Conservation (phyloP, 1,139 yeast species). For the Blastobotrys illinoisensis region DNA sequence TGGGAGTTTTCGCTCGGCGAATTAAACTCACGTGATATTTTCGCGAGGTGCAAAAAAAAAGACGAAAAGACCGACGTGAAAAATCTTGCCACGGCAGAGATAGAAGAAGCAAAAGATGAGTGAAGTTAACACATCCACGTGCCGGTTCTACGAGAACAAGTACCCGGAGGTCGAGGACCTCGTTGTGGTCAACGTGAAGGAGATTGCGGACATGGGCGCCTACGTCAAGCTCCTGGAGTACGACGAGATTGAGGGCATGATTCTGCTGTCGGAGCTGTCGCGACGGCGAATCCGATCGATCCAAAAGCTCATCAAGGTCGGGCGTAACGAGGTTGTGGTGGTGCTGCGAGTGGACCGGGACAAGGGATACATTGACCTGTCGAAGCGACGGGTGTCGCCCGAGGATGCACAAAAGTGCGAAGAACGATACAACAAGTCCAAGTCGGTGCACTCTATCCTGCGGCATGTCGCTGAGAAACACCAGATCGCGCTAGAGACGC, state of each 20-base stretch:
- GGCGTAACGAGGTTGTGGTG: constrained; percentile 97
- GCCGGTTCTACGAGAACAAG: constrained; percentile 96
- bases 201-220: constrained; percentile 97
- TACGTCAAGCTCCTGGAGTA: constrained; percentile 93
- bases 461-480: constrained; percentile 98
- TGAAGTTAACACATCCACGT: constrained; percentile 64
- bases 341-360: constrained; percentile 99
- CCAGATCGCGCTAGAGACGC: constrained; percentile 74
- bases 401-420: constrained; percentile 97
- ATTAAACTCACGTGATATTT: constrained; percentile 1
- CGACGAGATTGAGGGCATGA: constrained; percentile 99
- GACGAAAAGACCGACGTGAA: not conserved
- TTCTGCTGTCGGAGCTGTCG: constrained; percentile 86
- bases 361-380: constrained; percentile 94
- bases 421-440: constrained; percentile 93
- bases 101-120: constrained; percentile 17
- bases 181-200: constrained; percentile 98
- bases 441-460: constrained; percentile 93
- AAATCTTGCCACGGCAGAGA: not conserved
- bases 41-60: not conserved
- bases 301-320: constrained; percentile 95
- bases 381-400: constrained; percentile 96
- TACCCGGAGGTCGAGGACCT: constrained; percentile 99
- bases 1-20: not conserved
- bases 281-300: constrained; percentile 98